A percentile compares a stretch with the other conserved stretches of the same genome.
Evolutionary conservation across 768 basidiomycete genomes (phyloP).

Genomic region (Mycena epipterygia): DNA sequence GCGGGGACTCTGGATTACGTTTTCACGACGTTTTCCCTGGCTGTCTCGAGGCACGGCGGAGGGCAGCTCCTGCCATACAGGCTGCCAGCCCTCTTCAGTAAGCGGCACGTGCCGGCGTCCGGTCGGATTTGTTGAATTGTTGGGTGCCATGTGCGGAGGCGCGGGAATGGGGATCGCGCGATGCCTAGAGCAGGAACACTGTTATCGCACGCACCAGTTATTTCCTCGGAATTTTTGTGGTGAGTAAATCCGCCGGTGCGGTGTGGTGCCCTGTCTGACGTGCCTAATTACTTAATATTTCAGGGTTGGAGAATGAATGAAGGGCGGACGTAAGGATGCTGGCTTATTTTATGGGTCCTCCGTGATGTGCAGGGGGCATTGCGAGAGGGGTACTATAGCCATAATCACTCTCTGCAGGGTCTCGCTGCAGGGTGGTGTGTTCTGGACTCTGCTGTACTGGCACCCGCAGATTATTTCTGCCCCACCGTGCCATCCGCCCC

Average conservation of each 20-base stretch:
- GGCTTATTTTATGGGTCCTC: slow-evolving; percentile 9
- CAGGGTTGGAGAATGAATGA: slow-evolving; percentile 19
- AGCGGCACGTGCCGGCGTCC: too few species aligned
- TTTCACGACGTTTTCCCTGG: slow-evolving; percentile 20
- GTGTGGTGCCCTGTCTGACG: slow-evolving; percentile 15
- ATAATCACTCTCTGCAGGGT: too few species aligned
- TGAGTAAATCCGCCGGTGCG: slow-evolving; percentile 27
- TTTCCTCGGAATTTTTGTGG: slow-evolving; percentile 15
- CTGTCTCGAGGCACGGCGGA: neutral
- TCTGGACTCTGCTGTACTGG: too few species aligned
- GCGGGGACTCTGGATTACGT: neutral
- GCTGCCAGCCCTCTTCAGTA: too few species aligned
- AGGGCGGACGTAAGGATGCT: slow-evolving; percentile 18
- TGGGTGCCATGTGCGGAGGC: too few species aligned
- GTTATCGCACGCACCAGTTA: neutral
- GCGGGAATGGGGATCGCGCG: slow-evolving; percentile 7
- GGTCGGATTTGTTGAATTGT: too few species aligned
- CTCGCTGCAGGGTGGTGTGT: too few species aligned
- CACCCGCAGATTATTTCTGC: too few species aligned
- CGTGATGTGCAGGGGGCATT: too few species aligned
- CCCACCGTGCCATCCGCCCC: neutral
- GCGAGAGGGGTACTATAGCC: too few species aligned
- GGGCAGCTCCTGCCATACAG: too few species aligned
- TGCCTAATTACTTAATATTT: slow-evolving; percentile 19
- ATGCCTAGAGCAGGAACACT: slow-evolving; percentile 1